Evolutionary conservation across 305 asterid genomes (phyloP).

Genomic region (Fraxinus ornus): DNA sequence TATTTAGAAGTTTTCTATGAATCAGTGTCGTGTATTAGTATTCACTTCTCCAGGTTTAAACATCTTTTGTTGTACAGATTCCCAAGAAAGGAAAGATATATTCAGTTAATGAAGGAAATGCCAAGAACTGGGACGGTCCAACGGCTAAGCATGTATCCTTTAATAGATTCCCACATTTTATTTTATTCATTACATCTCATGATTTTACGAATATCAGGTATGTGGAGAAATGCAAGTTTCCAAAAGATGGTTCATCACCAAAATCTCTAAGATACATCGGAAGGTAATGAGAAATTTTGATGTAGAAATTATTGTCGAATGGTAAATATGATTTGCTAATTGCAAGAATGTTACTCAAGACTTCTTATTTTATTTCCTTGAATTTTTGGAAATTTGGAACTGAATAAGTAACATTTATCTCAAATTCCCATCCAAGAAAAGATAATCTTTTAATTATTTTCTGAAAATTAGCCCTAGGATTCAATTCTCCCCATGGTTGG

Average conservation of each 20-base stretch:
- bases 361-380: neutral
- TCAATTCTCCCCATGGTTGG: neutral
- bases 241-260: constrained; percentile 80
- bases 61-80: constrained; percentile 43
- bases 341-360: neutral
- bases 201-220: constrained; percentile 44
- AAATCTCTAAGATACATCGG: constrained; percentile 95
- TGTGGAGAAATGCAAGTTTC: constrained; percentile 86
- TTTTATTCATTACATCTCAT: constrained; percentile 14
- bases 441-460: neutral
- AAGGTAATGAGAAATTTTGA: constrained; percentile 49
- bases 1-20: neutral
- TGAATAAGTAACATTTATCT: neutral
- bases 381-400: neutral
- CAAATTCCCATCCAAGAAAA: neutral
- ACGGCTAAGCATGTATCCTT: constrained; percentile 60
- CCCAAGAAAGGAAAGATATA: constrained; percentile 83
- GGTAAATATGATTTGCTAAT: neutral
- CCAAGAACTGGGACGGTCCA: constrained; percentile 89
- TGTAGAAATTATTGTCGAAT: neutral
- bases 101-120: constrained; percentile 96
- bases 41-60: neutral
- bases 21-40: neutral
- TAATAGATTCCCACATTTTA: neutral
- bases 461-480: neutral